phyloP scores from a whole-genome alignment of 2,329 filamentous ascomycete species.

The Fusarium austroafricanum region DNA sequence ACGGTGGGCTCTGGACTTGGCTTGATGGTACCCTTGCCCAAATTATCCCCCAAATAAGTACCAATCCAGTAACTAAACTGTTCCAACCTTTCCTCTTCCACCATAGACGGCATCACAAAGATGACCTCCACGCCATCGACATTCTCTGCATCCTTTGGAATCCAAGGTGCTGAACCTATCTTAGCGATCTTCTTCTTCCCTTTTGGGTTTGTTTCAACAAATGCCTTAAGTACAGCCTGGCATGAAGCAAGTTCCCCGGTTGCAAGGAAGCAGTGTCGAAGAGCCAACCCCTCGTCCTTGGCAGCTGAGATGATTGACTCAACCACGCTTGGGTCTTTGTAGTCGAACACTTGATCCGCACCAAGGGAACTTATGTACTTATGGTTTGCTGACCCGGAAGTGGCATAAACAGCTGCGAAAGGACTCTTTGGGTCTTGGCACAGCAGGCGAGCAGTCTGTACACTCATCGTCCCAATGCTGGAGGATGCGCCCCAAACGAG shows the following conservation, averaged over 20 bases:
- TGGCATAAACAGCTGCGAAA: conserved; percentile 56
- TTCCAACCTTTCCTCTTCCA: conserved; percentile 49
- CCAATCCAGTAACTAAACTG: conserved; percentile 57
- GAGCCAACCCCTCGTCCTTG: conserved; percentile 50
- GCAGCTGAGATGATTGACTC: conserved; percentile 52
- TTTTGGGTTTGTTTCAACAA: conserved; percentile 27
- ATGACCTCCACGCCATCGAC: conserved; percentile 52
- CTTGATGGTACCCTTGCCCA: conserved; percentile 48
- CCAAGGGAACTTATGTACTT: conserved; percentile 51
- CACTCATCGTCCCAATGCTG: conserved; percentile 58
- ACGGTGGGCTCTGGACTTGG: conserved; percentile 55
- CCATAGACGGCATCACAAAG: conserved; percentile 53
- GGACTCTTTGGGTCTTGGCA: conserved; percentile 49
- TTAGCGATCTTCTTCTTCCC: conserved; percentile 37
- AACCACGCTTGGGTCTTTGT: conserved; percentile 49
- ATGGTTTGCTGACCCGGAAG: conserved; percentile 50
- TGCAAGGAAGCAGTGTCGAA: conserved; percentile 57
- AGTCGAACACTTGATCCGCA: conserved; percentile 56
- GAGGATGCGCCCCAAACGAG: conserved; percentile 60
- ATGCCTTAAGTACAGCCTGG: conserved; percentile 53
- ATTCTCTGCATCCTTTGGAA: conserved; percentile 48
- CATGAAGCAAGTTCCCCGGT: conserved; percentile 51
- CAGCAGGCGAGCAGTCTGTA: conserved; percentile 54
- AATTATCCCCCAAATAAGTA: conserved; percentile 50
- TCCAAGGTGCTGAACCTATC: conserved; percentile 52